Conservation (phyloP, 805 yeast genomes). For the Candida taoyuanica region DNA sequence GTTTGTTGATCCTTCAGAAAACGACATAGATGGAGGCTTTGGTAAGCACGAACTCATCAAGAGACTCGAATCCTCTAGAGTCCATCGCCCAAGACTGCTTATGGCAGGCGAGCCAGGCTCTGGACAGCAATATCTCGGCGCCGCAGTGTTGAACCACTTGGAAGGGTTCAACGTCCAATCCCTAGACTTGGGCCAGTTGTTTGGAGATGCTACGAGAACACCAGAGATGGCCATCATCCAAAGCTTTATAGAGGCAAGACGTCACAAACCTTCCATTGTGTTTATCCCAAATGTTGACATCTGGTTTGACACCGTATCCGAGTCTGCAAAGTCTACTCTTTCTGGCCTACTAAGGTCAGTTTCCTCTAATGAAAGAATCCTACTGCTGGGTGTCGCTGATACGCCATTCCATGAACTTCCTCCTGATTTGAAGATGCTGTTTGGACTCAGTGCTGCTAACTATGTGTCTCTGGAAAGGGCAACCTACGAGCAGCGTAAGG, state of each 20-base stretch:
- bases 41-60: slow-evolving; percentile 57
- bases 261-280: slow-evolving; percentile 84
- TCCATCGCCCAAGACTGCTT: slow-evolving; percentile 77
- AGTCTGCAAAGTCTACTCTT: slow-evolving; percentile 67
- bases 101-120: slow-evolving; percentile 70
- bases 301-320: slow-evolving; percentile 66
- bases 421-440: slow-evolving; percentile 45
- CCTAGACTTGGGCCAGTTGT: slow-evolving; percentile 71
- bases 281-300: slow-evolving; percentile 78
- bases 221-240: slow-evolving; percentile 84
- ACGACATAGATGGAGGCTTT: slow-evolving; percentile 62
- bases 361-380: slow-evolving; percentile 64
- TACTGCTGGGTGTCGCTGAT: slow-evolving; percentile 71
- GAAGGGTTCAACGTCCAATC: slow-evolving; percentile 91
- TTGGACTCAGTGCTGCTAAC: slow-evolving; percentile 52
- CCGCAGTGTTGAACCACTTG: slow-evolving; percentile 73
- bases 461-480: slow-evolving; percentile 44
- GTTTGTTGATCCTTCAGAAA: slow-evolving; percentile 52
- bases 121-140: slow-evolving; percentile 82
- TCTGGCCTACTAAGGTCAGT: slow-evolving; percentile 64
- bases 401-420: slow-evolving; percentile 36
- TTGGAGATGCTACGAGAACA: slow-evolving; percentile 73
- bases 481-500: slow-evolving; percentile 38
- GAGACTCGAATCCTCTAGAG: slow-evolving; percentile 50
- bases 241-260: slow-evolving; percentile 77